Percentiles rank a stretch among this genome's conserved stretches.
phyloP scores from a whole-genome alignment of 768 basidiomycete species.

The Trametes sanguinea region DNA sequence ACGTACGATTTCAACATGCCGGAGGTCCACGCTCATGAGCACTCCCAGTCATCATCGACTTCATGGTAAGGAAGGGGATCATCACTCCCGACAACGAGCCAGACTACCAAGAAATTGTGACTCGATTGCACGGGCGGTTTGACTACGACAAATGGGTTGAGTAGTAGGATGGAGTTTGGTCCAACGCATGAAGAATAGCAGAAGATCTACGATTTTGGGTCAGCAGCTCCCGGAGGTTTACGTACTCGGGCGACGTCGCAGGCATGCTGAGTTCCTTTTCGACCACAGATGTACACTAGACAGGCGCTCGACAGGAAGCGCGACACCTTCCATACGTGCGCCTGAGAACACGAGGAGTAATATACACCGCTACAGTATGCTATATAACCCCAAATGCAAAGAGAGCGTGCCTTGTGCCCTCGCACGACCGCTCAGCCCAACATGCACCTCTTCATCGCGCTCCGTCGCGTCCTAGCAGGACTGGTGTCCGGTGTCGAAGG shows the following conservation, averaged over 20 bases:
- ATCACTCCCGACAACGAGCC: constrained; percentile 89
- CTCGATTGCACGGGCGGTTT: constrained; percentile 72
- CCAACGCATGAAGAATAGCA: neutral
- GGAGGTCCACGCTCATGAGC: neutral
- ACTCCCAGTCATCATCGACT: constrained; percentile 75
- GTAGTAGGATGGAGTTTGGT: neutral
- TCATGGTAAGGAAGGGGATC: constrained; percentile 83
- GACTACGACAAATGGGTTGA: constrained; percentile 48
- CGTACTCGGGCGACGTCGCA: neutral
- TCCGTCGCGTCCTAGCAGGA: constrained; percentile 17
- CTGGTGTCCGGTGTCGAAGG: constrained; percentile 9
- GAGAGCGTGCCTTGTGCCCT: neutral
- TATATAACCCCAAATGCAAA: neutral
- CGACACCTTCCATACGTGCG: neutral
- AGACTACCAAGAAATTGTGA: constrained; percentile 74
- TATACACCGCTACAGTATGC: neutral
- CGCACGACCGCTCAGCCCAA: neutral
- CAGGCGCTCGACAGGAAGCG: neutral
- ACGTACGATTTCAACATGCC: constrained; percentile 21
- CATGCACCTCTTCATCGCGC: constrained; percentile 13
- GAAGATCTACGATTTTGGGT: neutral
- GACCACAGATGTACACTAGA: constrained; percentile 3
- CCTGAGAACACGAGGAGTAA: no score
- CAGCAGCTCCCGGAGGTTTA: neutral
- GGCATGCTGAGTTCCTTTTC: constrained; percentile 1